These are phyloP conservation scores for Castanea crenata DNA, from an alignment of 306 rosid genomes.

Conservation along the genomic window DNA sequence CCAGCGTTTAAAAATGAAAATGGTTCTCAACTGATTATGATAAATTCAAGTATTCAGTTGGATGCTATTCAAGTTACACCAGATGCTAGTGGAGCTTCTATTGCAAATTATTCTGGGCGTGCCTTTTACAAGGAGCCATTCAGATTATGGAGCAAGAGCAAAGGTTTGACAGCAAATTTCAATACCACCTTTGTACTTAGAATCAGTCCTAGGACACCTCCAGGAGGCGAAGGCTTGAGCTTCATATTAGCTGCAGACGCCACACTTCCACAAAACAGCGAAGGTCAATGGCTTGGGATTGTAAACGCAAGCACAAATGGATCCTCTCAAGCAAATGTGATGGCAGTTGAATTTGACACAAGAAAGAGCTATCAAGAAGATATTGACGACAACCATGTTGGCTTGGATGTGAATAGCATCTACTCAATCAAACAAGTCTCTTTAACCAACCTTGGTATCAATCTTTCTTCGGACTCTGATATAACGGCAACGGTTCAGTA, in stretches of 20 bases:
- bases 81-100: not conserved
- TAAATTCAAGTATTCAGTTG: slow-evolving; percentile 9
- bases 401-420: slow-evolving; percentile 58
- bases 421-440: slow-evolving; percentile 35
- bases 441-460: slow-evolving; percentile 28
- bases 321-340: slow-evolving; percentile 31
- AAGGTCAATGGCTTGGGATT: slow-evolving; percentile 44
- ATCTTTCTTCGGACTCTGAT: not conserved
- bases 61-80: slow-evolving; percentile 45
- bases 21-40: not conserved
- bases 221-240: slow-evolving; percentile 47
- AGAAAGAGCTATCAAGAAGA: slow-evolving; percentile 45
- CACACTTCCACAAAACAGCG: slow-evolving; percentile 30
- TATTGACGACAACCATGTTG: slow-evolving; percentile 58
- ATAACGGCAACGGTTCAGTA: slow-evolving; percentile 20
- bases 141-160: slow-evolving; percentile 32
- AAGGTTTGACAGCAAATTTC: slow-evolving; percentile 25
- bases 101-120: slow-evolving; percentile 21
- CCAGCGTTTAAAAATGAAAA: slow-evolving; percentile 18
- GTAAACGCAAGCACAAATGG: slow-evolving; percentile 52
- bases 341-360: slow-evolving; percentile 79
- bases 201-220: slow-evolving; percentile 6
- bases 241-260: slow-evolving; percentile 34
- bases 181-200: slow-evolving; percentile 40
- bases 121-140: slow-evolving; percentile 25